These are phyloP conservation scores for Schizosaccharomyces japonicus DNA, from an alignment of 805 yeast species.

Conservation along the genomic window DNA sequence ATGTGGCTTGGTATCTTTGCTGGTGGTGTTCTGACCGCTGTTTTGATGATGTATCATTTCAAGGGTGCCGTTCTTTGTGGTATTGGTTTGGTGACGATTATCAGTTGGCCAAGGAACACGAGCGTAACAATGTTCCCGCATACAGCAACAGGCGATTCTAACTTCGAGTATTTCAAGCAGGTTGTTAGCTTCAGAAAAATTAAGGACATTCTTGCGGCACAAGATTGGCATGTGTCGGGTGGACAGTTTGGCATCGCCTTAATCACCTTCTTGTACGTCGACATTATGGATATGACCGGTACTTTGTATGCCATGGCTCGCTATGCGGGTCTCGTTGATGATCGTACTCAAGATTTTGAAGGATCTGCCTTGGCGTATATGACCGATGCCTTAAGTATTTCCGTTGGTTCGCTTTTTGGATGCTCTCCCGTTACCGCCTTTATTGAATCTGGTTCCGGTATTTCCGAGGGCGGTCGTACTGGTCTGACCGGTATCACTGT, in stretches of 20 bases:
- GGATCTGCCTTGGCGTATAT: constrained; percentile 12
- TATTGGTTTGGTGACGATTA: constrained; percentile 10
- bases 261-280: constrained; percentile 11
- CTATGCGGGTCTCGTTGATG: constrained; percentile 10
- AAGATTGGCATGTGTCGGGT: constrained; percentile 9
- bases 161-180: constrained; percentile 11
- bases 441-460: constrained; percentile 12
- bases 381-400: constrained; percentile 11
- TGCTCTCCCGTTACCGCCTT: constrained; percentile 12
- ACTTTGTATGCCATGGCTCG: constrained; percentile 12
- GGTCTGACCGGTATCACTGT: constrained; percentile 10
- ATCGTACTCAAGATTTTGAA: constrained; percentile 11
- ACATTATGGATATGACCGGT: constrained; percentile 12
- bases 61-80: constrained; percentile 12
- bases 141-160: constrained; percentile 8
- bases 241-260: constrained; percentile 12
- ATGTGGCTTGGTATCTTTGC: constrained; percentile 12
- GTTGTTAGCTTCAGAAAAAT: constrained; percentile 11
- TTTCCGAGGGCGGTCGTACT: constrained; percentile 11
- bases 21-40: constrained; percentile 11
- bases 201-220: constrained; percentile 9
- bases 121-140: constrained; percentile 11
- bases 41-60: constrained; percentile 10
- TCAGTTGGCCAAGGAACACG: constrained; percentile 11
- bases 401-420: constrained; percentile 11